A percentile compares a stretch with the other conserved stretches of the same genome.
These are phyloP conservation scores for Lathyrus tuberosus DNA, from an alignment of 306 rosid genomes.

Conservation along the genomic window DNA sequence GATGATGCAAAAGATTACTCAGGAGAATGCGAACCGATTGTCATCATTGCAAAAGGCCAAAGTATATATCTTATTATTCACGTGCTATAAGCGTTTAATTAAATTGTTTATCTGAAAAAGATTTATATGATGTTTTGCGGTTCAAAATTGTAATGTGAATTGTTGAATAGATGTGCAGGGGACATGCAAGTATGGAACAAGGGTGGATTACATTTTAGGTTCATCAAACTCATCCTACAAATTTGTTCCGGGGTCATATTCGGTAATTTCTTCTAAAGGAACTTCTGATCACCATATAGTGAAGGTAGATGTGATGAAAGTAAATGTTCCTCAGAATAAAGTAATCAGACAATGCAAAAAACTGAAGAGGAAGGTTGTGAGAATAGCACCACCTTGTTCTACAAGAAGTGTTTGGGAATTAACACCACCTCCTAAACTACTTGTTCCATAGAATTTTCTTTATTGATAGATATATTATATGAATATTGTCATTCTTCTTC, in stretches of 20 bases:
- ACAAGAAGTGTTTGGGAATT: constrained; percentile 47
- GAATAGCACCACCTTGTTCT: constrained; percentile 56
- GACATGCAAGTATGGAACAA: constrained; percentile 87
- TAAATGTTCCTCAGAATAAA: constrained; percentile 44
- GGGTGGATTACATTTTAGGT: constrained; percentile 77
- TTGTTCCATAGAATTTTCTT: constrained; percentile 6
- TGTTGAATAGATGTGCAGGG: constrained; percentile 78
- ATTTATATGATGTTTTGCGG: background rate
- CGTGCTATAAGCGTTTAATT: background rate
- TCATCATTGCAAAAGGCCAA: constrained; percentile 91
- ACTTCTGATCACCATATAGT: constrained; percentile 89
- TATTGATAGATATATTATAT: background rate
- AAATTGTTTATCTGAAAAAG: too few relatives aligned
- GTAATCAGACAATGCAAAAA: constrained; percentile 54
- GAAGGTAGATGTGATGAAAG: constrained; percentile 64
- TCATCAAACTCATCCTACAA: constrained; percentile 60
- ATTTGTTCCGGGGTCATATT: constrained; percentile 76
- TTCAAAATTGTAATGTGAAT: constrained; percentile 27
- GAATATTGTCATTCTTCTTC: background rate
- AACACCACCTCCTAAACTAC: constrained; percentile 45
- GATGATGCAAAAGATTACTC: constrained; percentile 75
- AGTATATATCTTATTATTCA: constrained; percentile 42
- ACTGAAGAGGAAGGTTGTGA: constrained; percentile 50
- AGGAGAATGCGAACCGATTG: constrained; percentile 83
- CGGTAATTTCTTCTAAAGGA: constrained; percentile 82